Base-by-base conservation (phyloP, 2,329 filamentous ascomycete genomes). In the Orbilia quercus region DNA sequence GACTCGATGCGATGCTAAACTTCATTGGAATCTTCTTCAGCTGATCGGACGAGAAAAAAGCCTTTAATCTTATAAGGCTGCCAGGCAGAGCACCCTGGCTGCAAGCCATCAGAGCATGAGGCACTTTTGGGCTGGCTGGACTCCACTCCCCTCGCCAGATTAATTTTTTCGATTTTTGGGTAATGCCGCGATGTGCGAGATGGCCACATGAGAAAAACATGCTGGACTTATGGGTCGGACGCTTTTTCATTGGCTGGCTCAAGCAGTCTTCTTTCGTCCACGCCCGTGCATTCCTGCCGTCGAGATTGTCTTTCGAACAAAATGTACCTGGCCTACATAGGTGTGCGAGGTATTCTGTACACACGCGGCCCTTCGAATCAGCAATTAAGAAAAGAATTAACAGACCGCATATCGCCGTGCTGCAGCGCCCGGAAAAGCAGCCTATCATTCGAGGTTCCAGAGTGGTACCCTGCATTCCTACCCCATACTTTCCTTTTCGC, bases 391-490 rank as follows among this genome's bases (percentile, higher is more conserved):
- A n/a, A n/a, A n/a, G n/a, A n/a, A n/a, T n/a, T n/a, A n/a, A n/a
- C n/a, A n/a, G n/a, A n/a, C 58, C 59, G 67, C 67, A 72, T 72
- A 65, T 65, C 67, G 67, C 67, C 67, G 67, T 72, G 67, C 34
- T 59, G 55, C 51, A 72, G 45, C 59, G 58, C 67, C 28, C 54
- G 66, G n/a, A 47, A 59, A 65, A 59, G 57, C 40, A 64, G 47
- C 44, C 36, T 59, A 11, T 45, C 20, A 67, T 38, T 9, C 20
- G 53, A 51, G 54, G 54, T 57, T 54, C 62, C 51, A 55, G 34
- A 51, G 25, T 31, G 36, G 53, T 18, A 50, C 18, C 55, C 63
- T 70, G 65, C 67, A 72, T 64, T 63, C 55, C 55, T 72, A 72
- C 67, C 67, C 67, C 67, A 72, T 72, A 72, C 58, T 72, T 72